These are phyloP conservation scores for Lavandula angustifolia DNA, from an alignment of 257 asterid species.

Conservation along the genomic window DNA sequence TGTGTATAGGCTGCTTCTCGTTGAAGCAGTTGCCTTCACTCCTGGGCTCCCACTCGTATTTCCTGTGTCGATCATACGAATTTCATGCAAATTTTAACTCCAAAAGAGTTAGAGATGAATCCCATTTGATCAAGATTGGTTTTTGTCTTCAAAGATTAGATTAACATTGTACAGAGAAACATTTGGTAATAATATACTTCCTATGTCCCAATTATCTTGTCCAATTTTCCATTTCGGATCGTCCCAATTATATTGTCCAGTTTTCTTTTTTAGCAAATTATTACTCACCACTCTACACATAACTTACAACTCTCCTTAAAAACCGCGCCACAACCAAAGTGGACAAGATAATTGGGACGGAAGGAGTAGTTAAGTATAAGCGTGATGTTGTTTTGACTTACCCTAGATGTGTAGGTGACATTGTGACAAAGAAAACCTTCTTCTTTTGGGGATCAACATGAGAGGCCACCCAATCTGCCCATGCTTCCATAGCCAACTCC, in stretches of 20 bases:
- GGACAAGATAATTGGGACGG: not conserved
- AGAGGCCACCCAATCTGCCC: slow-evolving; percentile 82
- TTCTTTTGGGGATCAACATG: slow-evolving; percentile 59
- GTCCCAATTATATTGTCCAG: too few species aligned
- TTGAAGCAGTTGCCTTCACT: slow-evolving; percentile 78
- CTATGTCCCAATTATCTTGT: too few species aligned
- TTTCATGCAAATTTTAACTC: not conserved
- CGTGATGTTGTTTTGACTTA: slow-evolving; percentile 31
- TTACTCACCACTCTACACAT: too few species aligned
- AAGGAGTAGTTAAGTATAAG: not conserved
- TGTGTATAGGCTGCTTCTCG: slow-evolving; percentile 65
- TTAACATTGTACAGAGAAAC: not conserved
- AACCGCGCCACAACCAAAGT: too few species aligned
- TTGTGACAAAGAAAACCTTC: slow-evolving; percentile 80
- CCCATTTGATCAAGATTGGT: not conserved
- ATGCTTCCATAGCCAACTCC: slow-evolving; percentile 92
- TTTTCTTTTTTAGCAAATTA: too few species aligned
- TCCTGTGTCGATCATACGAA: slow-evolving; percentile 46
- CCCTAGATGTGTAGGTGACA: slow-evolving; percentile 92
- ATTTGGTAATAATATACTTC: too few species aligned
- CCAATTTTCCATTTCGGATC: too few species aligned
- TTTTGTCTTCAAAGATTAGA: not conserved
- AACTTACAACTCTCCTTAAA: too few species aligned
- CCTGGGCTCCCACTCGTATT: slow-evolving; percentile 69
- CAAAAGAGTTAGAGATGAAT: not conserved